Base-by-base conservation (phyloP, 1,139 yeast species). In the Taphrina sp. region DNA sequence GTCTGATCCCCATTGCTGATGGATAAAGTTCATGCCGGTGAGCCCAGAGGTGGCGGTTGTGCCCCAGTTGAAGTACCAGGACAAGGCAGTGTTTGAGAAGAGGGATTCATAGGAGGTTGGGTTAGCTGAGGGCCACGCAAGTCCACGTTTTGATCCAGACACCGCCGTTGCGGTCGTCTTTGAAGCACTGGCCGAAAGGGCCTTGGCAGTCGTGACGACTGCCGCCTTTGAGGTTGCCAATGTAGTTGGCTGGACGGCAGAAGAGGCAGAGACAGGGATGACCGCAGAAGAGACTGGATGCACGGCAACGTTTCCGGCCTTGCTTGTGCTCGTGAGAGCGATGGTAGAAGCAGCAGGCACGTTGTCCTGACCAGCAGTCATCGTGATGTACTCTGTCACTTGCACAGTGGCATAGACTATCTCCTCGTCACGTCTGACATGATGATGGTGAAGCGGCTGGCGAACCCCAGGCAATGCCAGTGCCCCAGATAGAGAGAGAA, bases 51-150 rank as follows among this genome's bases (percentile, higher is more conserved):
- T 41, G 31, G 47, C 28, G 4, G 39, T 3, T 16, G 44, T 29
- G 42, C 47, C 44, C 58, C 58, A 56, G 49, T 56, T 56, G 45
- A 47, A 56, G 52, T 51, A 56, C 58, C 58, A 56, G 41, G 23
- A 14, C 14, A 43, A 16, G 14, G 31, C 35, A 3, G 29, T 28
- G 20, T 37, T 42, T 38, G 34, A 22, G 31, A 49, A 49, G 16
- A 49, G 38, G 14, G 54, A 33, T 12, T 26, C 28, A 45, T 39
- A 39, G 2, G 38, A 38, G 16, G 28, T 20, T 4, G 51, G 35
- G 31, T 52, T 52, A 12, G 28, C 36, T 8, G 41, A 19, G 8
- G 49, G 35, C 56, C 56, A 52, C 3, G 51, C 56, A 12, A 52
- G 31, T 3, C 56, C 56, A 16, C 33, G 26, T 38, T 41, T 42